Percentiles rank a stretch among this genome's conserved stretches.
phyloP scores from a whole-genome alignment of 331 rosid genomes.

The Ulmus americana region DNA sequence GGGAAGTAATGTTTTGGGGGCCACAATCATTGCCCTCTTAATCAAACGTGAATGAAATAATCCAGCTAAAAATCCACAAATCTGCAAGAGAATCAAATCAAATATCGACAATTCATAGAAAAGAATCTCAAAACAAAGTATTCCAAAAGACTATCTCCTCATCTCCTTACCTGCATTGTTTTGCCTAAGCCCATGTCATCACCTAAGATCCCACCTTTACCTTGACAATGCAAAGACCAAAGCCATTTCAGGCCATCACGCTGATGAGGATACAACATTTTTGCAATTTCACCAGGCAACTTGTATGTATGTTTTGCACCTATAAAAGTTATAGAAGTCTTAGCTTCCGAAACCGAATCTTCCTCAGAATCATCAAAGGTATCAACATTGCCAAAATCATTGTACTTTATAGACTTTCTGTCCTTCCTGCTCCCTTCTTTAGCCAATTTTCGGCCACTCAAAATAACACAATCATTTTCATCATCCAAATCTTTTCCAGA shows the following conservation, averaged over 20 bases:
- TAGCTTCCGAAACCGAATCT: conserved; percentile 30
- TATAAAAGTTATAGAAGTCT: conserved; percentile 41
- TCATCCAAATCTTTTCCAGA: conserved; percentile 26
- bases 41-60: conserved; percentile 63
- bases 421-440: conserved; percentile 13
- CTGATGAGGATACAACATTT: conserved; percentile 80
- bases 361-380: conserved; percentile 29
- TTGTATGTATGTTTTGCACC: conserved; percentile 51
- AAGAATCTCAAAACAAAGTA: conserved; percentile 1
- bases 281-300: conserved; percentile 58
- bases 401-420: conserved; percentile 23
- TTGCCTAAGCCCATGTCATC: conserved; percentile 99
- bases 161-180: conserved; percentile 83
- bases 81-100: conserved; percentile 45
- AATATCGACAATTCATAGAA: conserved; percentile 5
- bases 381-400: conserved; percentile 30
- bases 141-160: not conserved
- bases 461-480: conserved; percentile 28
- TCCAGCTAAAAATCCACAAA: conserved; percentile 88
- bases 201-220: conserved; percentile 93
- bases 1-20: conserved; percentile 80
- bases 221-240: conserved; percentile 81
- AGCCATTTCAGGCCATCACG: conserved; percentile 85
- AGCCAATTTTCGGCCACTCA: conserved; percentile 19
- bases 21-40: conserved; percentile 75